phyloP scores from a whole-genome alignment of 2,329 filamentous ascomycete species.

The Microcyclospora pomicola region DNA sequence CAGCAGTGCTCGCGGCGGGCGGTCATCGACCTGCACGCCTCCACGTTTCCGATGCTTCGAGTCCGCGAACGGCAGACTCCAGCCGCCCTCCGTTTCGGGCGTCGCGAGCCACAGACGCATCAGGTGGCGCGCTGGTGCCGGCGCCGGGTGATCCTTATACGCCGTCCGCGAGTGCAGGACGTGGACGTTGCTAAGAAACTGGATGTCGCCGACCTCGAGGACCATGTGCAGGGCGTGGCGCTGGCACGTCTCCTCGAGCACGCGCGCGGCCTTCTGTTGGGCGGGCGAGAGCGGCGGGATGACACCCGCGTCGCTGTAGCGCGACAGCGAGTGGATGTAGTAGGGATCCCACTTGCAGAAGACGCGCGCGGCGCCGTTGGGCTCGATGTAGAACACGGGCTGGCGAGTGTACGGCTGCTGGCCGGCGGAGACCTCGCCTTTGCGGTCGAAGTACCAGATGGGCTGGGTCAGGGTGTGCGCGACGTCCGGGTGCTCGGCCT shows the following conservation, averaged over 20 bases:
- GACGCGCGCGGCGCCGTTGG: constrained; percentile 48
- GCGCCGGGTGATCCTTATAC: constrained; percentile 59
- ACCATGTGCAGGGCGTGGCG: constrained; percentile 69
- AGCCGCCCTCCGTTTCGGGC: constrained; percentile 70
- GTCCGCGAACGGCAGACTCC: constrained; percentile 72
- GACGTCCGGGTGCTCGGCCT: constrained; percentile 62
- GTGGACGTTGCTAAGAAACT: constrained; percentile 71
- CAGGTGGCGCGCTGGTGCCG: constrained; percentile 58
- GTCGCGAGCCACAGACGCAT: constrained; percentile 77
- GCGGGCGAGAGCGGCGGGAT: constrained; percentile 58
- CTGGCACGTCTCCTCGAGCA: constrained; percentile 66
- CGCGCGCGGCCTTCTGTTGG: constrained; percentile 52
- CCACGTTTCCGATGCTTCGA: constrained; percentile 73
- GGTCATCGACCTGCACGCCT: constrained; percentile 77
- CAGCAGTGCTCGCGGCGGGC: constrained; percentile 56
- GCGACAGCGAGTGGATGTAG: constrained; percentile 60
- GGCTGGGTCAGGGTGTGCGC: constrained; percentile 61
- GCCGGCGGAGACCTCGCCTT: constrained; percentile 64
- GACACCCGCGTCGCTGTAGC: constrained; percentile 59
- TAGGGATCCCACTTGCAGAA: constrained; percentile 88
- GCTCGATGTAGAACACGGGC: constrained; percentile 61
- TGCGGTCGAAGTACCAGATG: constrained; percentile 85
- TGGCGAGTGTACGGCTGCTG: constrained; percentile 39
- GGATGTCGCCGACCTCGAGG: constrained; percentile 74
- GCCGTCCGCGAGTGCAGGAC: constrained; percentile 69